Evolutionary conservation across 805 yeast genomes (phyloP).

Genomic region (Candida alai): DNA sequence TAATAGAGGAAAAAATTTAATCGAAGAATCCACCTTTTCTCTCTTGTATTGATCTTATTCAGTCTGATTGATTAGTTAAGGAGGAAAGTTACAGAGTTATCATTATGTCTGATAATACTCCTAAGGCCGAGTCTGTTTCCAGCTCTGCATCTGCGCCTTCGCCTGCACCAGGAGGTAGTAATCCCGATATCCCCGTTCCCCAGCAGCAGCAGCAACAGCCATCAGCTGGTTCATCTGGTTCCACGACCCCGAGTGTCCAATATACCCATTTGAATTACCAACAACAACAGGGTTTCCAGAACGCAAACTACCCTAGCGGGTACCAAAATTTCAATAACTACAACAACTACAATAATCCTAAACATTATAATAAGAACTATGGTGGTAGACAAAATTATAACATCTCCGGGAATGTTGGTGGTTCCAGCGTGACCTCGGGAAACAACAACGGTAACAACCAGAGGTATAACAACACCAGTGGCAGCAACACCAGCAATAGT

Average conservation of each 20-base stretch:
- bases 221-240: conserved; percentile 5
- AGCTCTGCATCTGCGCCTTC: conserved; percentile 5
- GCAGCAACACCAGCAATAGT: conserved; percentile 5
- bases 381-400: too few relatives aligned
- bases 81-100: too few relatives aligned
- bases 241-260: conserved; percentile 9
- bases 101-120: conserved; percentile 18
- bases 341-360: conserved; percentile 7
- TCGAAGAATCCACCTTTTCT: not conserved
- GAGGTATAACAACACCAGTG: conserved; percentile 3
- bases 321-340: too few relatives aligned
- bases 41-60: too few relatives aligned
- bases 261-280: conserved; percentile 12
- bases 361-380: conserved; percentile 5
- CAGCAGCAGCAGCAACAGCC: conserved; percentile 8
- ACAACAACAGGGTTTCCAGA: conserved; percentile 3
- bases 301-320: conserved; percentile 1
- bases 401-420: too few relatives aligned
- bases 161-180: conserved; percentile 3
- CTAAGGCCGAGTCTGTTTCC: conserved; percentile 10
- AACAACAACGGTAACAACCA: conserved; percentile 6
- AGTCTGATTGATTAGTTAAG: too few relatives aligned
- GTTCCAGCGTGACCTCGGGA: too few relatives aligned
- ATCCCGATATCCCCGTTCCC: not conserved
- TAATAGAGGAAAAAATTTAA: not conserved